Base-by-base conservation (phyloP, 2,329 filamentous ascomycete species). In the Ophiostoma sp. region DNA sequence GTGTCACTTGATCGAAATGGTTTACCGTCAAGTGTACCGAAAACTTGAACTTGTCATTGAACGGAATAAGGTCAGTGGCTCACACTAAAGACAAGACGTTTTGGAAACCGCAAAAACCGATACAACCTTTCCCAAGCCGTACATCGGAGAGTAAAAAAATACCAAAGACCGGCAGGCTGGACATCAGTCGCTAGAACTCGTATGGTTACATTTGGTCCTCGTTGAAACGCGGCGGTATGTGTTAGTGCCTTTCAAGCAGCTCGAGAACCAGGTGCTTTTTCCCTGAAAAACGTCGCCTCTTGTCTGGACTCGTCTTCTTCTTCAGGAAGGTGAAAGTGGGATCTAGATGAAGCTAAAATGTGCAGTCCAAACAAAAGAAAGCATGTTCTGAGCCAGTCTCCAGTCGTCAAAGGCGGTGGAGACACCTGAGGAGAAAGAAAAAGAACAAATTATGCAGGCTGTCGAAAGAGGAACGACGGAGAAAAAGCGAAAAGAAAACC, bases 261-360 rank as follows among this genome's bases (percentile, higher is more conserved):
- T 15, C 50, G 8, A 48, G 42, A 59, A 59, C 55, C 31, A 42
- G 36, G 57, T 63, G 39, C 31, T 39, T 28, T 33, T 42, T 42
- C 33, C 19, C 33, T 64, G 8, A 15, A 36, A 36, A 36, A 8
- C 28, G 28, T 61, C 8, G 57, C 57, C 57, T 64, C 19, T 39
- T 7, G 4, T 42, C 12, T 66, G 22, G 9, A 3, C 39, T 48
- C 36, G 25, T 25, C 39, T n/a, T 48, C 63, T 45, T 68, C 5
- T 68, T 68, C 22, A 31, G 63, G 39, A 68, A 68, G 63, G 63
- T 68, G 63, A 61, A 36, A 36, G 17, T 19, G 19, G 57, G 57
- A 63, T 19, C 55, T 33, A 33, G 57, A 39, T 12, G 57, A 63
- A 63, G 57, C 57, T 63, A 63, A 61, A 63, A 36, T 3, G 33